Percentiles rank a stretch among this genome's conserved stretches.
Conservation (phyloP, 352 stramenopile species). For the Globisporangium cystogenes region DNA sequence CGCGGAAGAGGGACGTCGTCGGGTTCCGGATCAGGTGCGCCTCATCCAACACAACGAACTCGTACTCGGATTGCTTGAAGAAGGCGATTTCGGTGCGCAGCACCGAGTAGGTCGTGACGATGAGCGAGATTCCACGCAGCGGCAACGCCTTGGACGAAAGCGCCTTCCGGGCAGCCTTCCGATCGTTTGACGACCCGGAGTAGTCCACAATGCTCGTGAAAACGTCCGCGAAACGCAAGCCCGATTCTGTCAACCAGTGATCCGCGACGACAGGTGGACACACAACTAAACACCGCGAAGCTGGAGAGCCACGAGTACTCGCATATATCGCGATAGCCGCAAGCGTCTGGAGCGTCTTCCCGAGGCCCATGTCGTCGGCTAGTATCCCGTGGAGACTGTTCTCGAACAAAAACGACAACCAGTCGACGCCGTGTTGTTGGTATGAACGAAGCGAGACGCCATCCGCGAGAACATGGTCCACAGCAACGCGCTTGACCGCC, state of each 20-base stretch:
- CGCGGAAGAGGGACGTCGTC: constrained; percentile 82
- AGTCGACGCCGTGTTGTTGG: constrained; percentile 76
- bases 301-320: constrained; percentile 15
- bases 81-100: constrained; percentile 80
- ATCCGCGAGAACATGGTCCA: constrained; percentile 22
- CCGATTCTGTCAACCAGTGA: constrained; percentile 94
- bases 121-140: constrained; percentile 13
- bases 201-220: constrained; percentile 80
- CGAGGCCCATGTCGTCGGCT: constrained; percentile 88
- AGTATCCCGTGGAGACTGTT: constrained; percentile 79
- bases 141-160: background rate
- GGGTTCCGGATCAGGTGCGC: constrained; percentile 97
- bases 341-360: constrained; percentile 96
- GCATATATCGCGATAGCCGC: constrained; percentile 67
- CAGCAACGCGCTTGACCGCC: constrained; percentile 36
- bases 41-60: constrained; percentile 95
- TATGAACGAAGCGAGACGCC: constrained; percentile 48
- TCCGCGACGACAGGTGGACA: constrained; percentile 93
- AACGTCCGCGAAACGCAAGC: constrained; percentile 65
- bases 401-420: constrained; percentile 60
- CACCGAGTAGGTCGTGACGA: constrained; percentile 85
- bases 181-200: constrained; percentile 42
- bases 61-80: constrained; percentile 53
- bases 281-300: constrained; percentile 72
- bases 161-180: constrained; percentile 23